phyloP scores from a whole-genome alignment of 164 flowering plant genomes.

The Kingdonia uniflora region DNA sequence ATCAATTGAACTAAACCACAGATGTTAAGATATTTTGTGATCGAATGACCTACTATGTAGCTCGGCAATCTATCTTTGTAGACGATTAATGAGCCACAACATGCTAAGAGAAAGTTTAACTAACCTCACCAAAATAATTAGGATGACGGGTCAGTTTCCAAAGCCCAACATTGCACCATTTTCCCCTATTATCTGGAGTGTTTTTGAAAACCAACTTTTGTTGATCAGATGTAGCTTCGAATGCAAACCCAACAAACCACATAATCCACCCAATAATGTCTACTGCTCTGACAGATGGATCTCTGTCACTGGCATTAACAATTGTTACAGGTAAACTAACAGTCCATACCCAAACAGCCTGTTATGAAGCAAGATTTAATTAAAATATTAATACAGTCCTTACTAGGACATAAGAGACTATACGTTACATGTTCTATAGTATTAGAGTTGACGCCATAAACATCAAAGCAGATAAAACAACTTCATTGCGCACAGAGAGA shows the following conservation, averaged over 20 bases:
- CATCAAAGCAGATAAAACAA: not conserved
- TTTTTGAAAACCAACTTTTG: constrained; percentile 75
- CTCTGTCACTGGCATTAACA: constrained; percentile 65
- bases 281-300: constrained; percentile 50
- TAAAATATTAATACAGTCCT: constrained; percentile 1
- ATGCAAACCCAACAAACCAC: constrained; percentile 57
- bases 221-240: constrained; percentile 88
- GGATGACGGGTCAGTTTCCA: constrained; percentile 91
- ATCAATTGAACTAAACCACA: no score
- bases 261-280: constrained; percentile 87
- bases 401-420: not conserved
- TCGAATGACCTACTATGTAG: no score
- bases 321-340: constrained; percentile 91
- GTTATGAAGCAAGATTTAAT: constrained; percentile 14
- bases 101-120: constrained; percentile 10
- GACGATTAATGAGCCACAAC: not conserved
- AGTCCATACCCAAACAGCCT: constrained; percentile 99
- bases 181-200: constrained; percentile 74
- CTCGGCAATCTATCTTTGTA: not conserved
- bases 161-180: constrained; percentile 78
- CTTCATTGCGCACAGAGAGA: not conserved
- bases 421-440: not conserved
- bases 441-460: not conserved
- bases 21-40: no score
- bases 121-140: constrained; percentile 93